Percentiles rank a stretch among this genome's conserved stretches.
Conservation (phyloP, 306 rosid species). For the Malus sylvestris region DNA sequence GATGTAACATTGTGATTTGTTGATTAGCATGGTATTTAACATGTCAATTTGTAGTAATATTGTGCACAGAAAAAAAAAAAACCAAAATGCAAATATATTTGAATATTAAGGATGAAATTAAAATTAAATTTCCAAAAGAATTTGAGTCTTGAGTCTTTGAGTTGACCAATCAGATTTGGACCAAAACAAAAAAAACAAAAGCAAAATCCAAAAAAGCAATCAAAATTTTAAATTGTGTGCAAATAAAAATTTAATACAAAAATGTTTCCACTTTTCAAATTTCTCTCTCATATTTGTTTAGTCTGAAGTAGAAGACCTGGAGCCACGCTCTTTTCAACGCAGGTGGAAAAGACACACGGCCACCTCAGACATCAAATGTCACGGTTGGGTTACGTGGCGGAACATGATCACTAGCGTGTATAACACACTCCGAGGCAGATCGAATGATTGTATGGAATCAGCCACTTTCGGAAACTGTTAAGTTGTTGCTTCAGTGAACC, state of each 20-base stretch:
- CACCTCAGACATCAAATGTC: neutral
- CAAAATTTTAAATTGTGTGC: neutral
- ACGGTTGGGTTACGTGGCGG: neutral
- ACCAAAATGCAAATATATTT: too few relatives aligned
- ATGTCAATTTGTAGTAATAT: neutral
- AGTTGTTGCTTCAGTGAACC: conserved; percentile 31
- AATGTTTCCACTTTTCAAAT: neutral
- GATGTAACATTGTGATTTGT: neutral
- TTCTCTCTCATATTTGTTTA: neutral
- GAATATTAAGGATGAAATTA: neutral
- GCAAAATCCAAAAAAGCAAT: neutral
- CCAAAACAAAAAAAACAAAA: neutral
- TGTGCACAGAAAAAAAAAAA: neutral
- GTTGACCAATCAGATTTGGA: conserved; percentile 5
- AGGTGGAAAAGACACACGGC: neutral
- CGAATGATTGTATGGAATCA: neutral
- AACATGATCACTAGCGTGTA: conserved; percentile 16
- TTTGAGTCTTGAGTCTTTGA: neutral
- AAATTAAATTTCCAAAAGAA: neutral
- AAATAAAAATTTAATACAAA: neutral
- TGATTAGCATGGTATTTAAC: neutral
- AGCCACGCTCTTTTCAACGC: neutral
- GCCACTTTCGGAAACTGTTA: conserved; percentile 21
- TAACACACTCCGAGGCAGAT: neutral
- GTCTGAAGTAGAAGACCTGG: neutral